Conservation (phyloP, 2,329 filamentous ascomycete species). For the Neoarthrinium moseri region DNA sequence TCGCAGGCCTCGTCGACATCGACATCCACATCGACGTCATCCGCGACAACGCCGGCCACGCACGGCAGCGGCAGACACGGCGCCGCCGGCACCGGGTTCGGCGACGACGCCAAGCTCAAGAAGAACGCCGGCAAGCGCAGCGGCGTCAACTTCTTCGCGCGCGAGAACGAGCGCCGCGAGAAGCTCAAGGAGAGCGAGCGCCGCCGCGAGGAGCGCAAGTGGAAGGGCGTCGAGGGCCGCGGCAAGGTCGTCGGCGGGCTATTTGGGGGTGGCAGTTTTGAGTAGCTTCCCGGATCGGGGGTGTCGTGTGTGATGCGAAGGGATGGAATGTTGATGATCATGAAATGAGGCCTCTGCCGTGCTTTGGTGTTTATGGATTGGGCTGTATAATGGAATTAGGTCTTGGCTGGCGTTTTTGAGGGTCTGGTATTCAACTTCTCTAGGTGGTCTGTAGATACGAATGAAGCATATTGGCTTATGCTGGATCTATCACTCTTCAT, state of each 20-base stretch:
- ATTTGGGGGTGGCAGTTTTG: constrained; percentile 56
- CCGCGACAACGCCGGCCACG: background rate
- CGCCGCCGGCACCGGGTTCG: constrained; percentile 33
- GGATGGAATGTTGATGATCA: too few relatives aligned
- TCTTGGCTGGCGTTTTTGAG: too few relatives aligned
- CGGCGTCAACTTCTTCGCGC: constrained; percentile 59
- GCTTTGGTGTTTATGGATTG: background rate
- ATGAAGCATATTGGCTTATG: too few relatives aligned
- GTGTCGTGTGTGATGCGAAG: too few relatives aligned
- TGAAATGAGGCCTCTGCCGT: too few relatives aligned
- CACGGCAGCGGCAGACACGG: constrained; percentile 1
- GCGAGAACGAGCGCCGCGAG: constrained; percentile 57
- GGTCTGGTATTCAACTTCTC: too few relatives aligned
- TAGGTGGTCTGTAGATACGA: too few relatives aligned
- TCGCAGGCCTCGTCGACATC: constrained; percentile 27
- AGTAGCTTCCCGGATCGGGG: constrained; percentile 26
- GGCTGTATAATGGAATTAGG: too few relatives aligned
- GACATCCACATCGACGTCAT: constrained; percentile 4
- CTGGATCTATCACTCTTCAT: too few relatives aligned
- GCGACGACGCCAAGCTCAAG: constrained; percentile 55
- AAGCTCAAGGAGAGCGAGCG: constrained; percentile 56
- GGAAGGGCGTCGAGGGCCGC: constrained; percentile 55
- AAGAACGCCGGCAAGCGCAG: constrained; percentile 60
- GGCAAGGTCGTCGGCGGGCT: constrained; percentile 57
- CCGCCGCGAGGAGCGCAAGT: constrained; percentile 57